Conservation (phyloP, 352 stramenopile genomes). For the Pythium periplocum region DNA sequence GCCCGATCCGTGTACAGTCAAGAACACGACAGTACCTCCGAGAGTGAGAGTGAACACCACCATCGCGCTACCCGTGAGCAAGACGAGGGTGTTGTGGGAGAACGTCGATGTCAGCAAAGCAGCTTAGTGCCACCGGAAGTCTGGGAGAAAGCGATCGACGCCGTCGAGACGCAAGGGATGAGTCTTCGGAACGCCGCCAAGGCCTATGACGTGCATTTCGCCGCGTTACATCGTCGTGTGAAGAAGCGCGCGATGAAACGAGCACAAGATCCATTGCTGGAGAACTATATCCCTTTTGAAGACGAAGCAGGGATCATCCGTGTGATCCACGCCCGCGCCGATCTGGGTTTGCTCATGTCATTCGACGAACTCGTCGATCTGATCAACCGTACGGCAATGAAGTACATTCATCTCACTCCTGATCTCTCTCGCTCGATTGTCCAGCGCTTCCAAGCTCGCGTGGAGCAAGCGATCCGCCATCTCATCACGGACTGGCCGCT, state of each 20-base stretch:
- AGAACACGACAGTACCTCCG: constrained; percentile 22
- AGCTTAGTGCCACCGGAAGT: constrained; percentile 51
- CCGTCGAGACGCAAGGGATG: constrained; percentile 62
- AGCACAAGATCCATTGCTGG: constrained; percentile 27
- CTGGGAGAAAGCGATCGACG: constrained; percentile 63
- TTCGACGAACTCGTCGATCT: constrained; percentile 68
- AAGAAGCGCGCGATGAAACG: constrained; percentile 61
- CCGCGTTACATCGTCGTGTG: constrained; percentile 53
- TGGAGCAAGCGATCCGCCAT: constrained; percentile 58
- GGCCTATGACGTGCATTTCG: constrained; percentile 57
- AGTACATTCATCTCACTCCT: constrained; percentile 40
- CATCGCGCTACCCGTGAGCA: constrained; percentile 8
- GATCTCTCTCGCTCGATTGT: constrained; percentile 37
- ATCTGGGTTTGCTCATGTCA: constrained; percentile 66
- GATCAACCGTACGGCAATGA: constrained; percentile 49
- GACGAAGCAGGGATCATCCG: constrained; percentile 65
- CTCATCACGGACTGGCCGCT: constrained; percentile 60
- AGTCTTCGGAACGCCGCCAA: constrained; percentile 61
- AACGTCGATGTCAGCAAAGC: constrained; percentile 42
- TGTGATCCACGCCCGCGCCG: constrained; percentile 59
- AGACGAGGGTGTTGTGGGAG: not conserved
- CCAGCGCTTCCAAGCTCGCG: constrained; percentile 45
- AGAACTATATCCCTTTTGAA: constrained; percentile 62
- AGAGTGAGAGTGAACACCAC: constrained; percentile 25
- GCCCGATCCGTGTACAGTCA: constrained; percentile 13